phyloP scores from a whole-genome alignment of 2,329 filamentous ascomycete genomes.

The Xylariaceae sp. region DNA sequence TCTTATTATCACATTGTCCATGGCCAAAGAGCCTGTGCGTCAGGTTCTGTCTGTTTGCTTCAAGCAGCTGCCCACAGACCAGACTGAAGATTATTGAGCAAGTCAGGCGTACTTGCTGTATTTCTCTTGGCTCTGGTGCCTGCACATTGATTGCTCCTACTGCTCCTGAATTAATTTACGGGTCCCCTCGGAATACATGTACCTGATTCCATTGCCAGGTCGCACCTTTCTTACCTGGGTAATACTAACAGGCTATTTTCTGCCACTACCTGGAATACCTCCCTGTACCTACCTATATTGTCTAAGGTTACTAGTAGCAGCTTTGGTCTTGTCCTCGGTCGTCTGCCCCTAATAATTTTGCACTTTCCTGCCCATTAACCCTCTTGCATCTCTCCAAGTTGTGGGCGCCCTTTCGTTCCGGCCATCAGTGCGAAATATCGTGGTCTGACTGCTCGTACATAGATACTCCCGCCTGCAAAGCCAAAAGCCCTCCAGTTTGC shows the following conservation, averaged over 20 bases:
- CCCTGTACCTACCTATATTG: too few species aligned
- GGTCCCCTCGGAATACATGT: constrained; percentile 17
- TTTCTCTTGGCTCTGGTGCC: neutral
- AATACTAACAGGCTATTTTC: neutral
- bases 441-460: constrained; percentile 12
- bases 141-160: neutral
- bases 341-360: constrained; percentile 15
- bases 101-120: neutral
- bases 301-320: too few species aligned
- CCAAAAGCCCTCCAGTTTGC: constrained; percentile 9
- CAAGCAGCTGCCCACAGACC: too few species aligned
- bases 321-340: constrained; percentile 17
- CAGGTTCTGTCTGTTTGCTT: too few species aligned
- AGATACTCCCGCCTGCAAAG: constrained; percentile 2
- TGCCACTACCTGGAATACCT: too few species aligned
- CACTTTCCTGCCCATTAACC: constrained; percentile 15
- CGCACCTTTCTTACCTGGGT: too few species aligned
- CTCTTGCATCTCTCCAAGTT: constrained; percentile 8
- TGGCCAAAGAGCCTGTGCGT: too few species aligned
- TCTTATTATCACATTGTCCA: too few species aligned
- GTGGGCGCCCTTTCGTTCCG: constrained; percentile 8
- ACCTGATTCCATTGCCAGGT: constrained; percentile 12
- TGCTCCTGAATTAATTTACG: constrained; percentile 16
- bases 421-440: constrained; percentile 7
- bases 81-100: neutral